Conservation (phyloP, 805 yeast genomes). For the Sungouiozyma ichnusensis region DNA sequence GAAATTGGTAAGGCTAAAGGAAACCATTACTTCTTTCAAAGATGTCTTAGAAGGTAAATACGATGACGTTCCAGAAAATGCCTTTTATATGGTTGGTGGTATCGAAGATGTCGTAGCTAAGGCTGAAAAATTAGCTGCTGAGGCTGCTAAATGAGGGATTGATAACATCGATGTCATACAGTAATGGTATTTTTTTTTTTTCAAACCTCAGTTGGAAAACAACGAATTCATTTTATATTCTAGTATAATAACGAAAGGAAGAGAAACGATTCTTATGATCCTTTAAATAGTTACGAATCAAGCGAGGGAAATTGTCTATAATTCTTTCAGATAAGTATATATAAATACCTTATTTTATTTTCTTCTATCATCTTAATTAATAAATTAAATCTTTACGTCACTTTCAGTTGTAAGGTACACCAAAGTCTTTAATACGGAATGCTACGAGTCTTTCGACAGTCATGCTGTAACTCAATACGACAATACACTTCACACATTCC, state of each 20-base stretch:
- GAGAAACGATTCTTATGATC: neutral
- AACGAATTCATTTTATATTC: neutral
- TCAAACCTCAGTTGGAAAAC: neutral
- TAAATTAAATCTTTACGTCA: too few relatives aligned
- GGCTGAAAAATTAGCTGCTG: conserved; percentile 98
- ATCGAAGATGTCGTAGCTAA: conserved; percentile 96
- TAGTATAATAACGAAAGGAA: neutral
- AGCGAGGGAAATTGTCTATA: neutral
- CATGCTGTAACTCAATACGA: neutral
- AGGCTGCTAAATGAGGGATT: conserved; percentile 34
- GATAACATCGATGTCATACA: neutral
- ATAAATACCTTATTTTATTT: neutral
- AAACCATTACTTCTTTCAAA: conserved; percentile 88
- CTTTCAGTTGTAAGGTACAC: too few relatives aligned
- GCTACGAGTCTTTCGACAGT: neutral
- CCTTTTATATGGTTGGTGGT: conserved; percentile 99
- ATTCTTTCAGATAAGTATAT: neutral
- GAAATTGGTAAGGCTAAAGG: conserved; percentile 92
- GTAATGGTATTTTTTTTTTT: neutral
- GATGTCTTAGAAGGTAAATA: conserved; percentile 97
- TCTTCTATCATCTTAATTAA: neutral
- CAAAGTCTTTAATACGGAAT: too few relatives aligned
- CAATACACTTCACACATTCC: neutral
- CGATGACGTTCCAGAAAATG: conserved; percentile 97
- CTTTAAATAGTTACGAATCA: neutral